These are phyloP conservation scores for Plectosphaerella plurivora DNA, from an alignment of 2,329 filamentous ascomycete genomes.

Conservation along the genomic window DNA sequence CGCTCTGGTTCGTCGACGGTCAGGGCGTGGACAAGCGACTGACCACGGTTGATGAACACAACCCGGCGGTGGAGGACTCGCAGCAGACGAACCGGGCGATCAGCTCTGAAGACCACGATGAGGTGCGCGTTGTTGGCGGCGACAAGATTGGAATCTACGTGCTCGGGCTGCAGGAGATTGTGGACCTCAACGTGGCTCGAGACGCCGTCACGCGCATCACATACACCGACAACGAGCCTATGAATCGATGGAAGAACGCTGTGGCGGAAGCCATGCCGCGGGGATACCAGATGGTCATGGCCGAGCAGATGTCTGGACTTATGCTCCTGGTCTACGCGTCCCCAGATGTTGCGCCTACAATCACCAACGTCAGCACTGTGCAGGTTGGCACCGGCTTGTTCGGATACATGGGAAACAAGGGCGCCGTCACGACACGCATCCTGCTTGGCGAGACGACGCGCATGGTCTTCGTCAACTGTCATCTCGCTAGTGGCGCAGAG, in stretches of 20 bases:
- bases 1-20: conserved; percentile 80
- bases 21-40: conserved; percentile 64
- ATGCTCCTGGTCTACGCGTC: conserved; percentile 83
- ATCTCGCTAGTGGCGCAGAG: conserved; percentile 84
- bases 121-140: conserved; percentile 45
- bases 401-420: conserved; percentile 96
- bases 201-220: conserved; percentile 65
- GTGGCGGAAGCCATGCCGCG: conserved; percentile 68
- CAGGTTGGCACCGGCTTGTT: conserved; percentile 85
- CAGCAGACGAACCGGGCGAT: conserved; percentile 37
- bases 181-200: conserved; percentile 75
- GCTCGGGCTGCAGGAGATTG: conserved; percentile 85
- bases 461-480: conserved; percentile 85
- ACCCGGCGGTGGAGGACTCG: conserved; percentile 27
- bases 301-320: conserved; percentile 83
- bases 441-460: conserved; percentile 86
- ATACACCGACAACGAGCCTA: conserved; percentile 67
- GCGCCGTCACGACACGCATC: conserved; percentile 75
- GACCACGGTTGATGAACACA: conserved; percentile 44
- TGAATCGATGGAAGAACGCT: conserved; percentile 76
- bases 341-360: conserved; percentile 65
- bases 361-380: conserved; percentile 77
- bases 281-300: conserved; percentile 72
- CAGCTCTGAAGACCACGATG: conserved; percentile 16
- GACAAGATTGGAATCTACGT: conserved; percentile 85